Base-by-base conservation (phyloP, 116 monocot species). In the Iris pallida region DNA sequence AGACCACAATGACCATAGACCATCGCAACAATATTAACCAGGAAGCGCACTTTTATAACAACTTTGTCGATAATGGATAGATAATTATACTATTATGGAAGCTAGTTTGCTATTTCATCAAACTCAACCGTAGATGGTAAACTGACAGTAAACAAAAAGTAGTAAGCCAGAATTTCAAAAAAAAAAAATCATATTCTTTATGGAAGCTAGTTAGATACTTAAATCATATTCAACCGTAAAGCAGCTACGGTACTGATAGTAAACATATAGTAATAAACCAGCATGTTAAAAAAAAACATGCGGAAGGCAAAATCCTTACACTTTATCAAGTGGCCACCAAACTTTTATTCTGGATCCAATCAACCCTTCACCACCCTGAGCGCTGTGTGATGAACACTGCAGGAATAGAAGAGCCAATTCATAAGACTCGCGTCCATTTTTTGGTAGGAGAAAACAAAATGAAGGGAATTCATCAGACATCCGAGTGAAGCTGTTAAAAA, bases 311-410 rank as follows among this genome's bases (percentile, higher is more conserved):
- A 61, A 59, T 55, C 48, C 80, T 75, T 86, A 91, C 95, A 60
- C 30, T 66, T 91, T 95, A 76, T 95, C 95, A 73, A 95, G 52
- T 17, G 95, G 95, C 95, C 95, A 95, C 95, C 95, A 95, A 61
- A 95, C 88, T 82, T 91, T 84, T 69, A 95, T 86, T 78, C 71
- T 82, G 12, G 79, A 83, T 57, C 91, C 91, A 45, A 88, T 65
- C 74, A 96, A 67, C 30, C 81, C 81, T 48, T 62, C 61, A 53
- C 16, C 77, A 57, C 61, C 51, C 47, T 65, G 70, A 73, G 51
- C 44, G 41, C 71, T 62, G 19, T 78, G 48, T 70, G 83, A 77
- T 57, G 89, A 76, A 72, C 86, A 89, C 96, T 96, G 87, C 71
- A 70, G 16, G 18, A 15, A 76, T 57, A 47, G 5, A 61, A 57